Evolutionary conservation across 495 filamentous ascomycete species (phyloP).

Genomic region (Thermochaetoides thermophila): DNA sequence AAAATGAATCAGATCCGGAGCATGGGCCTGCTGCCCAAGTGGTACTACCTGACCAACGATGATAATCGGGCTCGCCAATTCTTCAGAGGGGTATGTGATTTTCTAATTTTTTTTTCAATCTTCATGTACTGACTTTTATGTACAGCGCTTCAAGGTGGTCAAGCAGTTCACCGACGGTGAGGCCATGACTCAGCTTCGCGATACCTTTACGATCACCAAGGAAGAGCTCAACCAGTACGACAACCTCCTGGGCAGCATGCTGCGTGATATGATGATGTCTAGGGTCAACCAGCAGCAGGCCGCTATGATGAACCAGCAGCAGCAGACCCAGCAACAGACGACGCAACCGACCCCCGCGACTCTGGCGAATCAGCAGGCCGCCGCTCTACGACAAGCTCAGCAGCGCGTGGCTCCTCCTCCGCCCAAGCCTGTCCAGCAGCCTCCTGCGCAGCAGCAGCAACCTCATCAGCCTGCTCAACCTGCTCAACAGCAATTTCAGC

Average conservation of each 20-base stretch:
- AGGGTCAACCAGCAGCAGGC: slow-evolving; percentile 8
- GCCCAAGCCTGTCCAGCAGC: slow-evolving; percentile 32
- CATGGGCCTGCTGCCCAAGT: slow-evolving; percentile 15
- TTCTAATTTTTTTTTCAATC: neutral
- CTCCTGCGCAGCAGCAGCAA: slow-evolving; percentile 49
- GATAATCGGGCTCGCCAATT: slow-evolving; percentile 29
- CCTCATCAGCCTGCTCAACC: no score
- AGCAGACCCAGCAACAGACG: slow-evolving; percentile 2
- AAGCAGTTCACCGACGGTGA: slow-evolving; percentile 44
- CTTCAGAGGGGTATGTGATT: slow-evolving; percentile 29
- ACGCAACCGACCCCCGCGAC: slow-evolving; percentile 27
- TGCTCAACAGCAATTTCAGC: slow-evolving; percentile 49
- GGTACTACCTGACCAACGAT: slow-evolving; percentile 29
- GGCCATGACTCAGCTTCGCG: slow-evolving; percentile 28
- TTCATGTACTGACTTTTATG: slow-evolving; percentile 13
- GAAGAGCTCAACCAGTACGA: slow-evolving; percentile 39
- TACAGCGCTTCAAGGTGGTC: slow-evolving; percentile 40
- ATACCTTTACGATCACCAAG: slow-evolving; percentile 44
- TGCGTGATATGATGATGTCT: slow-evolving; percentile 14
- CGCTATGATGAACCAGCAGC: slow-evolving; percentile 3
- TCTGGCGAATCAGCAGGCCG: slow-evolving; percentile 51
- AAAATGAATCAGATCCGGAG: slow-evolving; percentile 24
- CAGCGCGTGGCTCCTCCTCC: slow-evolving; percentile 26
- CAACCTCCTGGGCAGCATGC: slow-evolving; percentile 28
- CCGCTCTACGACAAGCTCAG: slow-evolving; percentile 34